Evolutionary conservation across 129 eudicot species (phyloP).

Genomic region (Escallonia rubra): DNA sequence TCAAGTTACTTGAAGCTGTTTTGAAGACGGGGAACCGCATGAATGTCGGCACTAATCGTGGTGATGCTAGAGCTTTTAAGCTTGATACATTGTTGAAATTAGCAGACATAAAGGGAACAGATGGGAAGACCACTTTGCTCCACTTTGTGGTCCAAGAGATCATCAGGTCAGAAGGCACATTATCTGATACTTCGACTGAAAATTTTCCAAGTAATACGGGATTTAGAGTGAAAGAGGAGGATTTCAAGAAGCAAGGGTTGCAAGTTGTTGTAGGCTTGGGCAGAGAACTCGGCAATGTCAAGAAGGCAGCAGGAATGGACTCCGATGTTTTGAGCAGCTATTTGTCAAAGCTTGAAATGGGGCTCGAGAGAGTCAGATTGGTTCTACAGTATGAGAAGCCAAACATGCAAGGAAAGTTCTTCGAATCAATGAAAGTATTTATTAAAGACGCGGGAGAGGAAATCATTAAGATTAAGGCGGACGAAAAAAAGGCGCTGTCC

Average conservation of each 20-base stretch:
- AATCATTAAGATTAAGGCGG: slow-evolving; percentile 52
- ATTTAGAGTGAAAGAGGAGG: slow-evolving; percentile 44
- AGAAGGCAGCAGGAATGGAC: slow-evolving; percentile 94
- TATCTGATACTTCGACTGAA: slow-evolving; percentile 34
- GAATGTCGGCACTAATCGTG: slow-evolving; percentile 95
- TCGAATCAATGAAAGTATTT: slow-evolving; percentile 67
- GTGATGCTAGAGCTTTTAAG: slow-evolving; percentile 91
- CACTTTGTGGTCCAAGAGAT: slow-evolving; percentile 99
- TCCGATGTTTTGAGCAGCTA: slow-evolving; percentile 75
- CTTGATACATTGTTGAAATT: slow-evolving; percentile 81
- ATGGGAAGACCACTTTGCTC: slow-evolving; percentile 91
- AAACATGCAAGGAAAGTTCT: slow-evolving; percentile 57
- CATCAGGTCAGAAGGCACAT: slow-evolving; percentile 64
- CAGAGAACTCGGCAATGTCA: slow-evolving; percentile 71
- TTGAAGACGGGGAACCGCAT: slow-evolving; percentile 86
- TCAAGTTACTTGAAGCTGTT: slow-evolving; percentile 96
- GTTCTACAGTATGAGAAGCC: slow-evolving; percentile 58
- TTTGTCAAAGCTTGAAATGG: slow-evolving; percentile 69
- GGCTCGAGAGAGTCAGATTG: slow-evolving; percentile 66
- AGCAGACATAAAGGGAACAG: slow-evolving; percentile 89
- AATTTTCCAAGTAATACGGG: slow-evolving; percentile 24
- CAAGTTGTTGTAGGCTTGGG: slow-evolving; percentile 75
- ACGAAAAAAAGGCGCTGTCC: slow-evolving; percentile 57
- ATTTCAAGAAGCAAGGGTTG: slow-evolving; percentile 69
- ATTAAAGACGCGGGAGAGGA: slow-evolving; percentile 62